Evolutionary conservation across 768 basidiomycete genomes (phyloP).

Genomic region (Termitomyces sp.): DNA sequence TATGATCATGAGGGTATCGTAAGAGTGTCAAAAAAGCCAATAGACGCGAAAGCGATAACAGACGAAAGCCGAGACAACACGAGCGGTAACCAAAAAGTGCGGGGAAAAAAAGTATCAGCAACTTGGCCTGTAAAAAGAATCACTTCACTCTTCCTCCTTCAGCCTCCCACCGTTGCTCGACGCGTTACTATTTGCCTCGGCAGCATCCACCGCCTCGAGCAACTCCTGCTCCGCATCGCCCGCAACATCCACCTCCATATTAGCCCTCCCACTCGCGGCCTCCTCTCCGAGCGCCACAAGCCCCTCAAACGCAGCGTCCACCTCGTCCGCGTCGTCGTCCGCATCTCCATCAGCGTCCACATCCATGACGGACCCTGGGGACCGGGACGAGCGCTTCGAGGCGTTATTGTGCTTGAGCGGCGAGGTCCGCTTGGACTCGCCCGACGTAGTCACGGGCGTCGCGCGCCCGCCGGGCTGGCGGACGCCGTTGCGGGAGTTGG

Average conservation of each 20-base stretch:
- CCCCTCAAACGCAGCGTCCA: slow-evolving; percentile 23
- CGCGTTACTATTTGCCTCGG: slow-evolving; percentile 38
- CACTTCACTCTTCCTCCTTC: slow-evolving; percentile 18
- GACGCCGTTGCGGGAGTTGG: slow-evolving; percentile 7
- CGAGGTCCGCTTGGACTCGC: neutral
- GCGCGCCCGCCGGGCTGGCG: neutral
- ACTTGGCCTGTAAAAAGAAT: no score
- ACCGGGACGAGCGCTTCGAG: slow-evolving; percentile 12
- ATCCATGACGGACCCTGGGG: slow-evolving; percentile 16
- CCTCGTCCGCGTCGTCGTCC: slow-evolving; percentile 33
- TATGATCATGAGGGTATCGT: slow-evolving; percentile 3
- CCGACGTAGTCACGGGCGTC: neutral
- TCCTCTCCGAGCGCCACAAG: slow-evolving; percentile 10
- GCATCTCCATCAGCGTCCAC: slow-evolving; percentile 30
- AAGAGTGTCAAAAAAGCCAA: neutral
- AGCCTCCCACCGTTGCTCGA: slow-evolving; percentile 21
- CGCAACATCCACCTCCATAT: slow-evolving; percentile 14
- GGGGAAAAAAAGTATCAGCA: no score
- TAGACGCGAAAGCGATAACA: neutral
- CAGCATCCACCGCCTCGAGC: slow-evolving; percentile 49
- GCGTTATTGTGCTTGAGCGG: slow-evolving; percentile 14
- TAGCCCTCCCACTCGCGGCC: slow-evolving; percentile 1
- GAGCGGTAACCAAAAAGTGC: neutral
- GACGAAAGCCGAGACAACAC: neutral
- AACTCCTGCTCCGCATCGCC: slow-evolving; percentile 44